phyloP scores from a whole-genome alignment of 2,329 filamentous ascomycete species.

The Aspergillus sp. region DNA sequence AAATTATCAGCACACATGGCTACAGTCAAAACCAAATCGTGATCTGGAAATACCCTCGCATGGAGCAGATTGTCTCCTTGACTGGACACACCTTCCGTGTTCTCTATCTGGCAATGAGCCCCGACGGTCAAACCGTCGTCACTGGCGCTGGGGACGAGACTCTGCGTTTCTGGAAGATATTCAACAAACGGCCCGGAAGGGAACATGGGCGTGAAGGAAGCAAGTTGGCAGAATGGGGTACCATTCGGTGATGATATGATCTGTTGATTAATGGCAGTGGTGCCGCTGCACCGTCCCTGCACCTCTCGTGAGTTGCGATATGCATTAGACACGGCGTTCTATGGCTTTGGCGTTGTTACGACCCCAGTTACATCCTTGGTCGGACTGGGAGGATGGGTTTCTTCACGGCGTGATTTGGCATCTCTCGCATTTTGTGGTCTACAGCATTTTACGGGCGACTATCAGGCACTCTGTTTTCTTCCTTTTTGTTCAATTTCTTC shows the following conservation, averaged over 20 bases:
- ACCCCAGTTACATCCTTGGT: constrained; percentile 23
- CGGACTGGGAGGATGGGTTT: constrained; percentile 19
- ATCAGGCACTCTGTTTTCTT: constrained; percentile 14
- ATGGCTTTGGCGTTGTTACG: constrained; percentile 23
- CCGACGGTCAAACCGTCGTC: constrained; percentile 88
- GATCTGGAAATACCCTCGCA: constrained; percentile 98
- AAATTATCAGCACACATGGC: constrained; percentile 94
- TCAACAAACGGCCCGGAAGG: constrained; percentile 74
- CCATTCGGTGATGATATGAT: constrained; percentile 60
- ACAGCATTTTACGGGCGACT: constrained; percentile 22
- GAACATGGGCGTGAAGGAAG: constrained; percentile 64
- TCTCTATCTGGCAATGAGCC: constrained; percentile 94
- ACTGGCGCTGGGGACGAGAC: constrained; percentile 97
- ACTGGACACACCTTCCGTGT: constrained; percentile 97
- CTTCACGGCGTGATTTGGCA: constrained; percentile 23
- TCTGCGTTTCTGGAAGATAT: constrained; percentile 93
- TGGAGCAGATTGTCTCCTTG: constrained; percentile 93
- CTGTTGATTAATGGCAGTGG: constrained; percentile 11
- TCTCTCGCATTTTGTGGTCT: constrained; percentile 28
- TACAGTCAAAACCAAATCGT: constrained; percentile 99
- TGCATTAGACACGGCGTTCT: constrained; percentile 37
- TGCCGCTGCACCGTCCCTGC: constrained; percentile 10
- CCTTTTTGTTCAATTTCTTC: constrained; percentile 12
- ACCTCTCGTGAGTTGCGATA: constrained; percentile 17
- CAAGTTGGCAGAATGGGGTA: constrained; percentile 73